Base-by-base conservation (phyloP, 352 stramenopile species). In the Plasmopara halstedii region DNA sequence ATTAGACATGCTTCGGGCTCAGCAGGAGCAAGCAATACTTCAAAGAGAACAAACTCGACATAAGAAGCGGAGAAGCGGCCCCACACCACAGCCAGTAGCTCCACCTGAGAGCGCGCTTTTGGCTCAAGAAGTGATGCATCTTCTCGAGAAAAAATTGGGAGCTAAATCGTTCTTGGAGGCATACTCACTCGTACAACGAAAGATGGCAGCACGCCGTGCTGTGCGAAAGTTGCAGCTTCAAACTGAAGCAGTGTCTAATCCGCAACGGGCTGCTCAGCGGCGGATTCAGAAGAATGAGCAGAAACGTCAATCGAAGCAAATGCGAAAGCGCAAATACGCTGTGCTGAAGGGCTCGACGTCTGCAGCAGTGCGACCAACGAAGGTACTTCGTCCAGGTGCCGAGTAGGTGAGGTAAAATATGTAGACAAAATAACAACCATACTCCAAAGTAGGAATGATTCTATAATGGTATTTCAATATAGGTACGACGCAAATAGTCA, bases 301-400 rank as follows among this genome's bases (percentile, higher is more conserved):
- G 25, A 95, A 95, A 61, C 73, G 73, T 35, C 66, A 53, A 26
- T 64, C 70, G 17, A 93, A 93, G 67, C 78, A 94, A 58, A 42
- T 91, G 35, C 87, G 88, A 51, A 94, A 95, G 60, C 78, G 84
- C 55, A 95, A 95, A 64, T 76, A 84, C 50, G 68, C 76, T n/a
- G 64, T 92, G 22, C 48, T 92, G 42, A 94, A 94, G 59, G 83
- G 83, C 29, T 77, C 78, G 3, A 52, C 64, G 3, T 88, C 79
- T 33, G 70, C 71, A n/a, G 78, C 62, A 35, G 67, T 73, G 23
- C 67, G 66, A 7, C 58, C 70, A 15, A 66, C 51, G 26, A 90
- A 90, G 66, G 56, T 65, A 31, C 56, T 64, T 53, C 79, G 79
- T 27, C 79, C 79, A 19, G 76, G 79, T 38, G 71, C 73, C 13